Conservation (phyloP, 1,284 basidiomycete species). For the Cryptococcus hybrid region DNA sequence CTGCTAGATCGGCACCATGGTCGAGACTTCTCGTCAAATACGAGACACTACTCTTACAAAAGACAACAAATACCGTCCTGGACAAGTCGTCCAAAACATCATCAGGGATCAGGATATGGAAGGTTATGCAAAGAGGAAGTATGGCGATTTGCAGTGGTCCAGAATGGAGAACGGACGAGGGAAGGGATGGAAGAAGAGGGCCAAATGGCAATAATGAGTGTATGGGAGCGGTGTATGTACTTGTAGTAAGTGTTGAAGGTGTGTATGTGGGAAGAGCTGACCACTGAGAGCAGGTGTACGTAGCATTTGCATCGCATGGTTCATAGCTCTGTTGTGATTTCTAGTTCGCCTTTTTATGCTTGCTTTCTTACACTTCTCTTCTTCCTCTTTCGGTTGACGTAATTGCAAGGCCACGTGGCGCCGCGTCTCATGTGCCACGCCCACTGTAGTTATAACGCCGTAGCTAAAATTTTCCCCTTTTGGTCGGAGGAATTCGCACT, state of each 20-base stretch:
- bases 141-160: conserved; percentile 72
- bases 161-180: conserved; percentile 71
- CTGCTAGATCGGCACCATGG: conserved; percentile 77
- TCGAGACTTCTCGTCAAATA: conserved; percentile 72
- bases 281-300: not conserved
- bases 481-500: too few relatives aligned
- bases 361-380: too few relatives aligned
- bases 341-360: too few relatives aligned
- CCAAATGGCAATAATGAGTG: conserved; percentile 36
- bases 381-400: too few relatives aligned
- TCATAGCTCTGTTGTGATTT: too few relatives aligned
- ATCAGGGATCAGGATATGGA: conserved; percentile 82
- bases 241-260: conserved; percentile 1
- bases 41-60: conserved; percentile 70
- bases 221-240: not conserved
- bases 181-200: conserved; percentile 67
- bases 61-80: conserved; percentile 77
- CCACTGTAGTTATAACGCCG: too few relatives aligned
- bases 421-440: too few relatives aligned
- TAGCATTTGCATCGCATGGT: too few relatives aligned
- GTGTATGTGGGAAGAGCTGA: not conserved
- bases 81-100: conserved; percentile 81
- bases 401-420: too few relatives aligned
- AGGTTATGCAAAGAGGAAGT: conserved; percentile 92
- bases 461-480: too few relatives aligned